Base-by-base conservation (phyloP, 2,329 filamentous ascomycete genomes). In the Exophiala sp. region DNA sequence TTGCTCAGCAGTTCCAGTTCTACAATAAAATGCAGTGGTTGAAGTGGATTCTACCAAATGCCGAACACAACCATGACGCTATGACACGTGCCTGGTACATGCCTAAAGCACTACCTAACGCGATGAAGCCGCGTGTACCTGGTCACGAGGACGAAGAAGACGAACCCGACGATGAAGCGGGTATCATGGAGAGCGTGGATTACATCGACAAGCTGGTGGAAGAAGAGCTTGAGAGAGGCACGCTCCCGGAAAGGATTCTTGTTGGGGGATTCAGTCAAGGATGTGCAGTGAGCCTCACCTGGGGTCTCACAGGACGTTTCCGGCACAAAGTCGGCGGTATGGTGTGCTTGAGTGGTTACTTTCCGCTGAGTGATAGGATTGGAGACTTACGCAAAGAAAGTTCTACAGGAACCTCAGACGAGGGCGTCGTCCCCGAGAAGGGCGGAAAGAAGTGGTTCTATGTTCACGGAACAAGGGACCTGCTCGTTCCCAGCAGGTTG, bases 1-100 rank as follows among this genome's bases (percentile, higher is more conserved):
- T 78, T 7, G 72, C 73, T 12, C 68, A 72, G 24, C 75, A 78
- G 58, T 78, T 79, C 60, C 75, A 78, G 54, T 62, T 71, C 36
- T 73, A 73, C 41, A 65, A 67, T 55, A 80, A 79, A 63, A 68
- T 80, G 4, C 70, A 75, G 0, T 70, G 78, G 61, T 65, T 78
- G 59, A 68, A 70, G 44, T 80, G 77, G 77, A 66, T 78, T 38
- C 70, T 80, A 24, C 77, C 78, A 11, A 78, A 76, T 50, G 77
- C 78, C 2, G 67, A 70, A 39, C 69, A 75, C 36, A 73, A 78
- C 60, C 71, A 68, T 52, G 74, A 78, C 42, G 67, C 75, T 12
- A 71, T 70, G 59, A 43, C 53, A 11, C 54, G 50, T n/a, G 65
- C 71, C 20, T 61, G 75, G 70, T 54, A 78, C 74, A 16, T 80